Evolutionary conservation across 2,329 filamentous ascomycete genomes (phyloP).

Genomic region (Colletotrichum chlorophyti): DNA sequence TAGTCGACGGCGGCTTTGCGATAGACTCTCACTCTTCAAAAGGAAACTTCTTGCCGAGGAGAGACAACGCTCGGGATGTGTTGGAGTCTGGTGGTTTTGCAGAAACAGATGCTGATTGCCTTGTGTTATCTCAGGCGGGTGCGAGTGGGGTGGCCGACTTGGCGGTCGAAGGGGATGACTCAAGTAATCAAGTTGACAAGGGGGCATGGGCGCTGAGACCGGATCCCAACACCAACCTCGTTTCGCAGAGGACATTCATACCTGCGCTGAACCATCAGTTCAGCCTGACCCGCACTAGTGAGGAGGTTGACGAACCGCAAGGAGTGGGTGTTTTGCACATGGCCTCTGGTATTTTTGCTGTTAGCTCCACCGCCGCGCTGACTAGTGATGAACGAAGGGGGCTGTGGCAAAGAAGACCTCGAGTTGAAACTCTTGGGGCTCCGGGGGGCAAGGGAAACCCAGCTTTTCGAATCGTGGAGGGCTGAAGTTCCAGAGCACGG

Average conservation of each 20-base stretch:
- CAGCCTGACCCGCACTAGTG: not conserved
- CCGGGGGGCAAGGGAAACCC: not conserved
- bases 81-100: not conserved
- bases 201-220: slow-evolving; percentile 15
- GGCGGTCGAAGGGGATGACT: not conserved
- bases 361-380: not conserved
- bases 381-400: not conserved
- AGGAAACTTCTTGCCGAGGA: not conserved
- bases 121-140: slow-evolving; percentile 16
- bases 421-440: not conserved
- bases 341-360: slow-evolving; percentile 8
- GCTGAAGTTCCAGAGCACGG: too few species aligned
- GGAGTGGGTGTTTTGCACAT: not conserved
- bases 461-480: not conserved
- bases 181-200: not conserved
- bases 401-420: not conserved
- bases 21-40: slow-evolving; percentile 8
- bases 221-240: slow-evolving; percentile 32
- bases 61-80: too few species aligned
- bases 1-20: slow-evolving; percentile 30
- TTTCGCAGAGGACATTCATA: slow-evolving; percentile 20
- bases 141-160: slow-evolving; percentile 22
- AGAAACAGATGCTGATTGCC: not conserved
- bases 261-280: slow-evolving; percentile 10
- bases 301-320: not conserved